A percentile compares a stretch with the other conserved stretches of the same genome.
These are phyloP conservation scores for Hydnum rufescens DNA, from an alignment of 768 basidiomycete species.

Conservation along the genomic window DNA sequence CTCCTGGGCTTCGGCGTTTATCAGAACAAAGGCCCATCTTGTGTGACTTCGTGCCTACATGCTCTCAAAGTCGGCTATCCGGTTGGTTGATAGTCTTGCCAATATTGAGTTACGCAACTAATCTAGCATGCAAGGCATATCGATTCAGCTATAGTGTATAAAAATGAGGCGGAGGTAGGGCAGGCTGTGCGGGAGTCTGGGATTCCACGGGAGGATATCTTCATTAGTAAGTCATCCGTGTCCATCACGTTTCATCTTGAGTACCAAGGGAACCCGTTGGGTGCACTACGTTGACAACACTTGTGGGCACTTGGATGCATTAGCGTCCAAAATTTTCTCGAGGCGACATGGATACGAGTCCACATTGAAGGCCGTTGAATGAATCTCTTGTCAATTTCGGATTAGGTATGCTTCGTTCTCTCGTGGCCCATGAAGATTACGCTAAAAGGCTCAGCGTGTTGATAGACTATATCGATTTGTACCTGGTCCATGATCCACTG, in stretches of 20 bases:
- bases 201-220: conserved; percentile 37
- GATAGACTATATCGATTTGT: conserved; percentile 48
- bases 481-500: conserved; percentile 56
- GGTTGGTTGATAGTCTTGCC: conserved; percentile 17
- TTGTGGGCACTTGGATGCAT: too few relatives aligned
- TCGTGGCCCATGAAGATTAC: conserved; percentile 7
- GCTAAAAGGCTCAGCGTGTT: too few relatives aligned
- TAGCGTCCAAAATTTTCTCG: conserved; percentile 46
- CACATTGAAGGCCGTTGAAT: conserved; percentile 37
- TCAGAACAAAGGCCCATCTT: conserved; percentile 30
- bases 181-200: conserved; percentile 23
- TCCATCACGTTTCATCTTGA: too few relatives aligned
- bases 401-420: conserved; percentile 27
- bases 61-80: conserved; percentile 51
- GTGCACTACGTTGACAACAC: too few relatives aligned
- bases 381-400: conserved; percentile 37
- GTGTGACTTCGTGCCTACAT: conserved; percentile 33
- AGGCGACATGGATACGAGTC: conserved; percentile 39
- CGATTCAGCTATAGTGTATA: conserved; percentile 53
- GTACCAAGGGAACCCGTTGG: too few relatives aligned
- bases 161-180: conserved; percentile 17
- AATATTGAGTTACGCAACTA: not conserved
- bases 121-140: conserved; percentile 30
- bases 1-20: conserved; percentile 52
- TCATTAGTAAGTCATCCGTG: conserved; percentile 53